These are phyloP conservation scores for Didymella glomerata DNA, from an alignment of 2,329 filamentous ascomycete species.

Conservation along the genomic window DNA sequence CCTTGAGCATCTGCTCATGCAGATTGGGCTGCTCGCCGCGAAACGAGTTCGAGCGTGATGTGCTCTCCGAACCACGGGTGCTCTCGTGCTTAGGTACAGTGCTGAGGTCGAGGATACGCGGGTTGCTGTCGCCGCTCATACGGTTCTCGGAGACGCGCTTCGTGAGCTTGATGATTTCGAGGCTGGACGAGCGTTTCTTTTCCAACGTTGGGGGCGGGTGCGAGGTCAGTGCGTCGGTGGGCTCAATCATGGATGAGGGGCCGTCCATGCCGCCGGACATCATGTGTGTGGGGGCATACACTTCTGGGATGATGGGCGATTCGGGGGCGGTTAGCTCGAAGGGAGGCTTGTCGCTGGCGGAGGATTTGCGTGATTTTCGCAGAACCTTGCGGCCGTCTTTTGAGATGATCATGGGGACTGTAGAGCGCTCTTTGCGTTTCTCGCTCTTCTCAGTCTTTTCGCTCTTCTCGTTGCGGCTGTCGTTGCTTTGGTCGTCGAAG, in stretches of 20 bases:
- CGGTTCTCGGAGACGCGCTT: conserved; percentile 8
- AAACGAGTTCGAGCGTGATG: conserved; percentile 6
- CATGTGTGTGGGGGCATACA: conserved; percentile 11
- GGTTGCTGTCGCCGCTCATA: conserved; percentile 17
- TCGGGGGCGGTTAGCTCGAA: not conserved
- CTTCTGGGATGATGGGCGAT: not conserved
- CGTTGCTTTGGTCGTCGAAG: not conserved
- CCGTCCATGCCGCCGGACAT: conserved; percentile 13
- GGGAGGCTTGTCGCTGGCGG: not conserved
- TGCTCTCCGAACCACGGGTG: not conserved
- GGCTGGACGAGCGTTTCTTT: conserved; percentile 22
- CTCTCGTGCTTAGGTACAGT: conserved; percentile 13
- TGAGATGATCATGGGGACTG: conserved; percentile 14
- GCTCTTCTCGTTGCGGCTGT: not conserved
- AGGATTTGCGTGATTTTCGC: not conserved
- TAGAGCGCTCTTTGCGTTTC: conserved; percentile 8
- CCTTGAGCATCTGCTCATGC: conserved; percentile 6
- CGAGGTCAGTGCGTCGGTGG: conserved; percentile 5
- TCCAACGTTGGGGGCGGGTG: not conserved
- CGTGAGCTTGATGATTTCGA: conserved; percentile 31
- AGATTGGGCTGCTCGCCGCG: not conserved
- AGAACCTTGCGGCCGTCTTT: conserved; percentile 20
- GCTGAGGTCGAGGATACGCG: conserved; percentile 27
- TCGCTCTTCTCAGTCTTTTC: not conserved
- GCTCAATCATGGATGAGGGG: conserved; percentile 16